phyloP scores from a whole-genome alignment of 208 protist species.

The Trichomonas tenax region DNA sequence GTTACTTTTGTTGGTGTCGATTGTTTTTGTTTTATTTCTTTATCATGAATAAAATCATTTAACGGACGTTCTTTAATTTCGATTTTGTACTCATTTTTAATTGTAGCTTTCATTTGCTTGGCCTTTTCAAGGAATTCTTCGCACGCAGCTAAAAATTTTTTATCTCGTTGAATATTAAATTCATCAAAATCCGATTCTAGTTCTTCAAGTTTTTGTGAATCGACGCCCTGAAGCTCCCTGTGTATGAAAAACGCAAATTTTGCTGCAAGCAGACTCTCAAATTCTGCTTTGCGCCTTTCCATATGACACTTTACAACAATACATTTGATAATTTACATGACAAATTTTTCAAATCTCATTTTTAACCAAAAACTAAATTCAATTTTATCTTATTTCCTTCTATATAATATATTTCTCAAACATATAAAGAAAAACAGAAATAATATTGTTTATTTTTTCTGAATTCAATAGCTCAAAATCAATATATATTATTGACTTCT shows the following conservation, averaged over 20 bases:
- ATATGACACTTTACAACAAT: neutral
- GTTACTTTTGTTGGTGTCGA: neutral
- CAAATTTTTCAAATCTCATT: neutral
- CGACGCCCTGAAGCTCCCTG: neutral
- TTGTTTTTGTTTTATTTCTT: neutral
- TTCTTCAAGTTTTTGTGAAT: neutral
- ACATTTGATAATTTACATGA: neutral
- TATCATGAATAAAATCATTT: neutral
- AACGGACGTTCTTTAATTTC: neutral
- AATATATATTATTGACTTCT: too few relatives aligned
- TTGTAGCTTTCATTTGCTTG: neutral
- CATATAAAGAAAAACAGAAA: too few relatives aligned
- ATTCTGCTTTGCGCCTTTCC: neutral
- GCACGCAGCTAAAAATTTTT: neutral
- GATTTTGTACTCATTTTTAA: neutral
- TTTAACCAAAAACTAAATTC: too few relatives aligned
- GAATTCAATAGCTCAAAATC: too few relatives aligned
- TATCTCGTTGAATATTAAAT: neutral
- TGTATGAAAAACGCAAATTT: neutral
- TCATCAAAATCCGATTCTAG: neutral
- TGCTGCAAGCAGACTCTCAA: neutral
- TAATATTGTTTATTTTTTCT: too few relatives aligned
- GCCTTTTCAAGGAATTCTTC: neutral
- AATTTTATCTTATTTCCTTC: too few relatives aligned
- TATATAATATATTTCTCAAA: too few relatives aligned